Percentiles rank a stretch among this genome's conserved stretches.
These are phyloP conservation scores for Psidium friedrichsthalianum DNA, from an alignment of 345 rosid species.

Conservation along the genomic window DNA sequence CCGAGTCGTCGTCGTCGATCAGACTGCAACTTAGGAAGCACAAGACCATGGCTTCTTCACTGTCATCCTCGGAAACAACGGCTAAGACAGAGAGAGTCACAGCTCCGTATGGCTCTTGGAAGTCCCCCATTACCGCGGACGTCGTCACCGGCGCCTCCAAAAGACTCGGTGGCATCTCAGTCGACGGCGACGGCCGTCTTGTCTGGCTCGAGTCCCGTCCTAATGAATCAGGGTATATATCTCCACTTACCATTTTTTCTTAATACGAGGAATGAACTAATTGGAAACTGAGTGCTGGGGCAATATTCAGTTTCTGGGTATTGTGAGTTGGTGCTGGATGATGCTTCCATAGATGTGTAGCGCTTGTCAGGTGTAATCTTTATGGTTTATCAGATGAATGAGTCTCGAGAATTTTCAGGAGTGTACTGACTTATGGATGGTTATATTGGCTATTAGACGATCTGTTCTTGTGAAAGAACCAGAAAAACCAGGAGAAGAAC, in stretches of 20 bases:
- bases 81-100: constrained; percentile 16
- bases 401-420: background rate
- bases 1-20: background rate
- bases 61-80: background rate
- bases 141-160: constrained; percentile 77
- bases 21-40: background rate
- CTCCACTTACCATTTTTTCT: background rate
- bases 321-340: background rate
- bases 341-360: background rate
- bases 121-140: constrained; percentile 86
- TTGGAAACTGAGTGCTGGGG: background rate
- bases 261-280: background rate
- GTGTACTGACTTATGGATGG: background rate
- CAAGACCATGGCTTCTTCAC: constrained; percentile 47
- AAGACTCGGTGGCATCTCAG: constrained; percentile 62
- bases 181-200: constrained; percentile 61
- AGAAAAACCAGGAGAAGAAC: constrained; percentile 40
- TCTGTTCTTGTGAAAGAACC: constrained; percentile 57
- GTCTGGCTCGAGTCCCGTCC: constrained; percentile 87
- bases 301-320: background rate
- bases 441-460: constrained; percentile 29
- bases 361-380: background rate
- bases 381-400: background rate
- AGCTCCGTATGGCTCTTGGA: constrained; percentile 91
- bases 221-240: constrained; percentile 53